Base-by-base conservation (phyloP, 2,329 filamentous ascomycete genomes). In the Microcyclospora tardicrescens region DNA sequence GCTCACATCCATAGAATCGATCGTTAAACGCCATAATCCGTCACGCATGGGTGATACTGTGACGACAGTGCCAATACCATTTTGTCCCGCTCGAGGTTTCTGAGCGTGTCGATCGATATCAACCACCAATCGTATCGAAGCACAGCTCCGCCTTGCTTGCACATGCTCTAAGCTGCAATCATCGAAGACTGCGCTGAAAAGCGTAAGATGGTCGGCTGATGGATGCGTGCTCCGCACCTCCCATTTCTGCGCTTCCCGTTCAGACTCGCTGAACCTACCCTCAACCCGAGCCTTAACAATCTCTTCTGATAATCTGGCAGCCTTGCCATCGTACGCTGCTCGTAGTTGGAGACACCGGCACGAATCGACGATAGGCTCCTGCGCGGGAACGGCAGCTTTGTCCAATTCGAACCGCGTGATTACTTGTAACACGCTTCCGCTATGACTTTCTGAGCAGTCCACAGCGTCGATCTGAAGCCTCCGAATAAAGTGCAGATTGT, bases 201-300 rank as follows among this genome's bases (percentile, higher is more conserved):
- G 58, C 34, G 64, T 68, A 16, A 75, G 57, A 38, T 66, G 80
- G 29, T 68, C 68, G n/a, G 61, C 53, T 6, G 72, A 69, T 56
- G 77, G 72, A 42, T 71, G 73, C 11, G 76, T 72, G 14, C 78
- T 81, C 29, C 85, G 75, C 27, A 93, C 72, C 27, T 82, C 82
- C 86, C 85, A 95, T 50, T 73, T 77, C 12, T 78, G 71, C 42
- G 80, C 75, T 58, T 94, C 85, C 42, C 87, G 76, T 63, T 94
- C 84, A n/a, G 67, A 59, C 56, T 94, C 86, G 0, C 82, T 66
- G 53, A 93, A 94, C 10, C 87, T 75, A 5, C 79, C 81, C 61
- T 95, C 89, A 11, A 95, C 77, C 46, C 80, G 77, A 8, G 87
- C 86, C 62, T 89, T 93, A 35, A 79, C 76, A 10, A 95, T 70